phyloP scores from a whole-genome alignment of 2,329 filamentous ascomycete genomes.

The Arthrobotrys sinensis region DNA sequence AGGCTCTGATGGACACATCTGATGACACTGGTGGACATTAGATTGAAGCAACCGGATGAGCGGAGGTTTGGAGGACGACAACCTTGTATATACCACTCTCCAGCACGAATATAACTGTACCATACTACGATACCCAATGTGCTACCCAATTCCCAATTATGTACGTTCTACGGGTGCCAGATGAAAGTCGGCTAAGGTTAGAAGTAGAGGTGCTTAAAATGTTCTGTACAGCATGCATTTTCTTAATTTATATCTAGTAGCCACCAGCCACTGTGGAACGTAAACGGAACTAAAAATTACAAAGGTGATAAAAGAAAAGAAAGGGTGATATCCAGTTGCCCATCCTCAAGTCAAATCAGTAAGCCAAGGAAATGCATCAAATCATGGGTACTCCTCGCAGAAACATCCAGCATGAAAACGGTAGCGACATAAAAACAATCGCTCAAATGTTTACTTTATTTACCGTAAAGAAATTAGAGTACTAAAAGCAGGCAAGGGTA shows the following conservation, averaged over 20 bases:
- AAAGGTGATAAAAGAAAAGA: conserved; percentile 11
- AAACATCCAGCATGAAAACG: conserved; percentile 31
- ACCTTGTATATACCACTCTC: conserved; percentile 28
- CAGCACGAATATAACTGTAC: conserved; percentile 24
- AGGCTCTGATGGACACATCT: neutral
- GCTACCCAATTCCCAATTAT: neutral
- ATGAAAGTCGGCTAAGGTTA: neutral
- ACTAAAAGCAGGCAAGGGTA: conserved; percentile 24
- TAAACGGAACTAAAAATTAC: conserved; percentile 34
- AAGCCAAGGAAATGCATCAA: conserved; percentile 43
- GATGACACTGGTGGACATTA: neutral
- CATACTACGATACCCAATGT: conserved; percentile 23
- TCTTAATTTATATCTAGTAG: conserved; percentile 21
- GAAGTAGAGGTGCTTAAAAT: neutral
- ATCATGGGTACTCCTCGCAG: conserved; percentile 53
- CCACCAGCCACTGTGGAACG: conserved; percentile 1
- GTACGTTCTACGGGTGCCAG: too few species aligned
- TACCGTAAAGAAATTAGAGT: conserved; percentile 44
- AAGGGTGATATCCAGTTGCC: conserved; percentile 20
- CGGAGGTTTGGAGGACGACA: conserved; percentile 17
- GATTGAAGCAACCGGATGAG: conserved; percentile 1
- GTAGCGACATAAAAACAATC: conserved; percentile 34
- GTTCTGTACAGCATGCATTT: conserved; percentile 17
- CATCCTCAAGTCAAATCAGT: conserved; percentile 30
- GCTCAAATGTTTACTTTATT: conserved; percentile 55